Percentiles rank a stretch among this genome's conserved stretches.
These are phyloP conservation scores for Stachybotrys elegans DNA, from an alignment of 2,329 filamentous ascomycete species.

Conservation along the genomic window DNA sequence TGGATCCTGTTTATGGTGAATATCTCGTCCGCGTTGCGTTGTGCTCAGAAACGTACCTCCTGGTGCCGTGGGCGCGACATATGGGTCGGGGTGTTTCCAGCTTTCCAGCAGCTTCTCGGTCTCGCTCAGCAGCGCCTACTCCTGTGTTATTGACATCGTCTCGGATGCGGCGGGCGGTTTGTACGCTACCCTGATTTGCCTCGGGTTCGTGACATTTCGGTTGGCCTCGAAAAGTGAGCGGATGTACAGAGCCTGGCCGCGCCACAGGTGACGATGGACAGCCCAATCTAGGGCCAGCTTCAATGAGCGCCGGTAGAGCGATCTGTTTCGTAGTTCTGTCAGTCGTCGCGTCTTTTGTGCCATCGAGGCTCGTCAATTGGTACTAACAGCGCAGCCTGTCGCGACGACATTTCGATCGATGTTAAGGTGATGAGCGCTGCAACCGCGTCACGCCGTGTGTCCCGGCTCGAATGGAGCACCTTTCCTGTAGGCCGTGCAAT, in stretches of 20 bases:
- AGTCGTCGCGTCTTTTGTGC: neutral
- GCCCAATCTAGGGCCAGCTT: constrained; percentile 95
- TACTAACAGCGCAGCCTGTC: constrained; percentile 47
- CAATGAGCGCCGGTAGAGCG: constrained; percentile 85
- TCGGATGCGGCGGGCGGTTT: too few species aligned
- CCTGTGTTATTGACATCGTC: constrained; percentile 1
- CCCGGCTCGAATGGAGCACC: too few species aligned
- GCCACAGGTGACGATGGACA: constrained; percentile 88
- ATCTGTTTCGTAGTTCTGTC: constrained; percentile 34
- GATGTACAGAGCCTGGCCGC: constrained; percentile 93
- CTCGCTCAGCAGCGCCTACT: constrained; percentile 75
- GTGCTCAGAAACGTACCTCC: constrained; percentile 59
- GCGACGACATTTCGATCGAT: constrained; percentile 23
- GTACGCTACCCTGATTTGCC: constrained; percentile 70
- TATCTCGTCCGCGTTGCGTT: neutral
- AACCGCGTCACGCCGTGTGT: too few species aligned
- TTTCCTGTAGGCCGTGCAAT: too few species aligned
- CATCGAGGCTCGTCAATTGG: constrained; percentile 6
- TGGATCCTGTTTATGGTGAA: constrained; percentile 61
- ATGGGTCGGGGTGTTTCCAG: constrained; percentile 98
- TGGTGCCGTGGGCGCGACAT: constrained; percentile 81
- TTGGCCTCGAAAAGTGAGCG: constrained; percentile 94
- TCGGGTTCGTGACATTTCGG: constrained; percentile 73
- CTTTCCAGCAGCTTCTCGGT: constrained; percentile 82
- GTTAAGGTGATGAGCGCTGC: too few species aligned